Evolutionary conservation across 192 early-diverging fungal genomes (phyloP), one percentile per base, ranked within the genome.

Genomic region (Jimgerdemannia flammicorona): DNA sequence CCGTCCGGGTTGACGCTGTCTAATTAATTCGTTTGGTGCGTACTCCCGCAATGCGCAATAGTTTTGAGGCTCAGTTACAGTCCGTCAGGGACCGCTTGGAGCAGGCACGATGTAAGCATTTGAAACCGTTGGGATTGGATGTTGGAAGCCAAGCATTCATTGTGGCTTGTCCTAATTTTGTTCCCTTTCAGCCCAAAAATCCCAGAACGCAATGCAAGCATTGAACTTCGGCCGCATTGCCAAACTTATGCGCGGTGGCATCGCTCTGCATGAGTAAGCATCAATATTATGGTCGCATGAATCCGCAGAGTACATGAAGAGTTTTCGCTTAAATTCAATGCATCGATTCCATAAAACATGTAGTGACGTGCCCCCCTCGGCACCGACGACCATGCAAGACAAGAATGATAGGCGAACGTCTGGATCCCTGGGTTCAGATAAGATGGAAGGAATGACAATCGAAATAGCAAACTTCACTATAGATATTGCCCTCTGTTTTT

Each of bases 211-310:
- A 29, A 10, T 14, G 6, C 49, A 59, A 59, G 49, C 74, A n/a
- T 66, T 85, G 19, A 66, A 71, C 41, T 78, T 84, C 75, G 79
- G 80, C 75, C 66, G 82, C 54, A 95, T 99, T 69, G 95, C 96
- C 73, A 97, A 97, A 86, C 97, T 96, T 70, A 80, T 99, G 75
- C 90, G 95, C 66, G 97, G 97, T 59, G 94, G 95, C 41, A 72
- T 44, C 40, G 18, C 67, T 9, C 9, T 68, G 9, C 29, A 6
- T 9, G 67, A 68, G 49, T 54, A 54, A 54, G 49, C 11, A 11
- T 4, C 49, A 54, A 7, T 11, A 4, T 7, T 54, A 7, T 54
- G 11, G 4, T 54, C 6, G 49, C 49, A 54, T 54, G 11, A 54
- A n/a, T n/a, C n/a, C n/a, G n/a, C n/a, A n/a, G n/a, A n/a, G n/a